Conservation (phyloP, 257 asterid species). For the Galeopsis tetrahit region DNA sequence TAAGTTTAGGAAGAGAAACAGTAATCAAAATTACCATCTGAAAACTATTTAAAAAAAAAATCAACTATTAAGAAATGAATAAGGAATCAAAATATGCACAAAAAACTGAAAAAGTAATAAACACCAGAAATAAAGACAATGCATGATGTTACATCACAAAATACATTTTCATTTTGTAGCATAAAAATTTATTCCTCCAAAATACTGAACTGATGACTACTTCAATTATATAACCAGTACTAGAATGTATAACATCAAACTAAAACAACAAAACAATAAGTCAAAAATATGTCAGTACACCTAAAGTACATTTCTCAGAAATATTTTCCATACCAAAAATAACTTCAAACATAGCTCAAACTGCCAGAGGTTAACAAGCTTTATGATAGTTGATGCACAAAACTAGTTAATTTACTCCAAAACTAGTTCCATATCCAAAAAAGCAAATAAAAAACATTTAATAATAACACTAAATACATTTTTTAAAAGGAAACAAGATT, state of each 20-base stretch:
- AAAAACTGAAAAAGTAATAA: not conserved
- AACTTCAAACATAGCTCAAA: not conserved
- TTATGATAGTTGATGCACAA: not conserved
- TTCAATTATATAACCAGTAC: not conserved
- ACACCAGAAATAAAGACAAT: not conserved
- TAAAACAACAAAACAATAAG: not conserved
- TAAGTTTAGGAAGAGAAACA: not conserved
- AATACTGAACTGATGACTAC: not conserved
- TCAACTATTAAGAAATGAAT: not conserved
- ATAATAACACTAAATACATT: not conserved
- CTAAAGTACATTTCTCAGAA: not conserved
- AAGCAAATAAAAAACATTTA: conserved; percentile 1
- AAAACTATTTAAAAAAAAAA: not conserved
- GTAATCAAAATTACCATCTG: not conserved
- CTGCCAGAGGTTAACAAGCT: not conserved
- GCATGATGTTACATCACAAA: not conserved
- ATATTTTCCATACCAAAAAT: not conserved
- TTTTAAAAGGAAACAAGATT: not conserved
- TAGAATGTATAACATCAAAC: not conserved
- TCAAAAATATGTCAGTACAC: not conserved
- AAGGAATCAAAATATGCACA: not conserved
- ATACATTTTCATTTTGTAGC: not conserved
- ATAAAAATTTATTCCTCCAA: not conserved
- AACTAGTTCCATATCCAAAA: not conserved
- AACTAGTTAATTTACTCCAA: not conserved